These are phyloP conservation scores for Penicillium freii DNA, from an alignment of 2,329 filamentous ascomycete species.

Conservation along the genomic window DNA sequence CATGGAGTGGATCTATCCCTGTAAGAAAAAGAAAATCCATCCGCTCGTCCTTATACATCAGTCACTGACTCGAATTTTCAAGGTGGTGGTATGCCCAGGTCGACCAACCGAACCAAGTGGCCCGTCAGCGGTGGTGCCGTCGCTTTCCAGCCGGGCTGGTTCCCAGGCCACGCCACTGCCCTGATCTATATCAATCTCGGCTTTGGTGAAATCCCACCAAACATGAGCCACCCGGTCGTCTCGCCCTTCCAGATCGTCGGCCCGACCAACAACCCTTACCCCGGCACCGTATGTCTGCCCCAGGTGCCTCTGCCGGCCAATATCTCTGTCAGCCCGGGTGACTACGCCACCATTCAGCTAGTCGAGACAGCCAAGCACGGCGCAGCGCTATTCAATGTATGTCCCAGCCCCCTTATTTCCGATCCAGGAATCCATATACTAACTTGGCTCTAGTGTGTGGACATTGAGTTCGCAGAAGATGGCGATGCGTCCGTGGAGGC, in stretches of 20 bases:
- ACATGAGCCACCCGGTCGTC: slow-evolving; percentile 84
- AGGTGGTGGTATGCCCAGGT: slow-evolving; percentile 81
- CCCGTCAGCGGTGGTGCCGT: slow-evolving; percentile 83
- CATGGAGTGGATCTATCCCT: slow-evolving; percentile 95
- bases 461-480: slow-evolving; percentile 85
- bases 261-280: slow-evolving; percentile 78
- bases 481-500: slow-evolving; percentile 63
- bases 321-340: slow-evolving; percentile 69
- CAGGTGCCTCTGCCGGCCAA: slow-evolving; percentile 80
- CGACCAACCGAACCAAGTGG: slow-evolving; percentile 87
- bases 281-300: slow-evolving; percentile 82
- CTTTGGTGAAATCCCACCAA: slow-evolving; percentile 73
- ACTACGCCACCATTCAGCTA: slow-evolving; percentile 86
- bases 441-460: slow-evolving; percentile 69
- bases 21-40: slow-evolving; percentile 54
- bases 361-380: slow-evolving; percentile 82
- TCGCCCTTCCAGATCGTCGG: slow-evolving; percentile 79
- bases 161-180: slow-evolving; percentile 78
- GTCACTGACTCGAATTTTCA: neutral
- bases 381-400: slow-evolving; percentile 75
- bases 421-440: neutral
- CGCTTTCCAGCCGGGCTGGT: slow-evolving; percentile 92
- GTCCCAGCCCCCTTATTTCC: slow-evolving; percentile 32
- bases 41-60: neutral
- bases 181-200: slow-evolving; percentile 91